A percentile compares a stretch with the other conserved stretches of the same genome.
Conservation (phyloP, 2,329 filamentous ascomycete species). For the Aspergillus novoparasiticus region DNA sequence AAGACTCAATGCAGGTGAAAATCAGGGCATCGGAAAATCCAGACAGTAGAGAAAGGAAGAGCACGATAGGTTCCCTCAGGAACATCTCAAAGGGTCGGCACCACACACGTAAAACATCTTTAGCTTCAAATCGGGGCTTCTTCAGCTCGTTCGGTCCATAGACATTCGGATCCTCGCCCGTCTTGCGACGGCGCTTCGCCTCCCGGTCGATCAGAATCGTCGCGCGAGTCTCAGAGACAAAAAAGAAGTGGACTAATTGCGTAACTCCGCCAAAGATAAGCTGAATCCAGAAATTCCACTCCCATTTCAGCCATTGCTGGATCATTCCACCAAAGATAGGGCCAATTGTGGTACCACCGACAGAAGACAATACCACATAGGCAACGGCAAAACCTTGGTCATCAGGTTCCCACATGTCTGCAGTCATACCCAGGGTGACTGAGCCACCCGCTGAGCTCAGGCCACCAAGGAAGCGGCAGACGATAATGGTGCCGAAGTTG, state of each 20-base stretch:
- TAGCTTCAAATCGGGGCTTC: constrained; percentile 49
- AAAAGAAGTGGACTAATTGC: constrained; percentile 53
- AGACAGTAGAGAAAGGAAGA: constrained; percentile 68
- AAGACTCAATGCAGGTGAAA: constrained; percentile 77
- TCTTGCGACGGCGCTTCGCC: constrained; percentile 57
- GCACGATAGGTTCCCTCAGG: constrained; percentile 72
- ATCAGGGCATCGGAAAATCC: constrained; percentile 76
- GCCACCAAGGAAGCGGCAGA: constrained; percentile 68
- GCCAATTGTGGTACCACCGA: constrained; percentile 69
- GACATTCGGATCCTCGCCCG: constrained; percentile 58
- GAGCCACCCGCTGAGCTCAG: constrained; percentile 72
- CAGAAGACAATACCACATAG: constrained; percentile 76
- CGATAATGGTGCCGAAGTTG: constrained; percentile 70
- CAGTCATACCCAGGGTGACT: constrained; percentile 74
- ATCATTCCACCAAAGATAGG: constrained; percentile 58
- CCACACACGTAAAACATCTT: constrained; percentile 52
- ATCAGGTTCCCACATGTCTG: constrained; percentile 72
- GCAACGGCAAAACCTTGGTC: constrained; percentile 74
- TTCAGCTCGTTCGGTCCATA: constrained; percentile 65
- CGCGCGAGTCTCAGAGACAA: constrained; percentile 65
- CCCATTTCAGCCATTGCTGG: constrained; percentile 54
- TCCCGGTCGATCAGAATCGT: constrained; percentile 60
- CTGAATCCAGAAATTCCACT: constrained; percentile 69
- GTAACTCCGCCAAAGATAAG: constrained; percentile 59
- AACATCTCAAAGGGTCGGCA: constrained; percentile 72